Evolutionary conservation across 352 stramenopile genomes (phyloP), one percentile per base, ranked within the genome.

Genomic region (Pythium volutum): DNA sequence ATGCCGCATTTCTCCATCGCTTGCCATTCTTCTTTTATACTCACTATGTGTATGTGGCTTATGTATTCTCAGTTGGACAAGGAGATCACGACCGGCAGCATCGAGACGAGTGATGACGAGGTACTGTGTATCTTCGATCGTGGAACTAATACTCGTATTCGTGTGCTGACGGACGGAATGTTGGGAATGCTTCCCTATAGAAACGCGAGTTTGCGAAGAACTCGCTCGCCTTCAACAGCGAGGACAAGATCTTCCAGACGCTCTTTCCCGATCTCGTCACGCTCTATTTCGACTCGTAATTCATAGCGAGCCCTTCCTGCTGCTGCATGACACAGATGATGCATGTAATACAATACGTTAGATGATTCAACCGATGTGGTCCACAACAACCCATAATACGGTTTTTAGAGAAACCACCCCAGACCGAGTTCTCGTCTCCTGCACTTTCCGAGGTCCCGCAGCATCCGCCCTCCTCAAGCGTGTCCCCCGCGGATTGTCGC

Each of bases 231-330:
- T 71, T 74, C 52, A 97, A 97, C 67, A 88, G 81, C 70, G 70
- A 71, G 25, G 82, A 96, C 73, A 86, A 89, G 64, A 82, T 80
- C 47, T 97, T 97, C 62, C 67, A 76, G 36, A 63, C 72, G 51
- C 72, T 97, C 22, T 97, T 97, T 55, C 83, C 89, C 2, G 83
- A 97, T 22, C 74, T 96, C 42, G 84, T 95, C 12, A 70, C 75
- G 47, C 59, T 91, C 34, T 69, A 88, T 42, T 18, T 68, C 26
- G 38, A 73, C 33, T 26, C 39, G 8, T 66, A 38, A 34, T 33
- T 18, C 6, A 33, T 11, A 23, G 23, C 14, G 31, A 22, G 18
- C 51, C 34, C 9, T 42, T 41, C 29, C 47, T 42, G n/a, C n/a
- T 2, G 14, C 38, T 23, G 31, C 8, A 36, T 8, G 31, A 36